These are phyloP conservation scores for Plectosphaerella cucumerina DNA, from an alignment of 2,329 filamentous ascomycete genomes.

Conservation along the genomic window DNA sequence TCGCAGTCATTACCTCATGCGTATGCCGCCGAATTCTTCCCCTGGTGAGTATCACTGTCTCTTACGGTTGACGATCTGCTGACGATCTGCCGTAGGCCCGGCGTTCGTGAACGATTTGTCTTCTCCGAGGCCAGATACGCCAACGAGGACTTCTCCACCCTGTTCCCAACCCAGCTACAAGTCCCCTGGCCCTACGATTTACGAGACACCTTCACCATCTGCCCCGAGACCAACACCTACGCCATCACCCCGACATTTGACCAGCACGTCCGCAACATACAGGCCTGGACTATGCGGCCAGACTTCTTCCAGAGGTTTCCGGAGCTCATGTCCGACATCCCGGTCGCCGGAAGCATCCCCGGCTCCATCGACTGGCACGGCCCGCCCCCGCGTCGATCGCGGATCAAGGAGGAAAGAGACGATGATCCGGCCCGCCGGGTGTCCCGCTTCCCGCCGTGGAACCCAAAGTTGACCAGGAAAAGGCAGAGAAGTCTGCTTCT, in stretches of 20 bases:
- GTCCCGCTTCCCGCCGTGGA: too few species aligned
- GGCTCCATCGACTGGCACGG: not conserved
- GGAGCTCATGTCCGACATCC: constrained; percentile 24
- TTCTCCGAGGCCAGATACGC: constrained; percentile 24
- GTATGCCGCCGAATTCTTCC: constrained; percentile 24
- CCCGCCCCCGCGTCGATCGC: too few species aligned
- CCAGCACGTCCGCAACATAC: constrained; percentile 16
- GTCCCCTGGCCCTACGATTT: constrained; percentile 18
- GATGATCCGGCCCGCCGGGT: too few species aligned
- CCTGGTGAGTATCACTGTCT: constrained; percentile 16
- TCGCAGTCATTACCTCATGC: constrained; percentile 22
- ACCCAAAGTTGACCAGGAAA: too few species aligned
- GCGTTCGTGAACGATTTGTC: constrained; percentile 21
- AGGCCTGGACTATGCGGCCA: constrained; percentile 20
- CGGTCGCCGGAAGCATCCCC: constrained; percentile 3
- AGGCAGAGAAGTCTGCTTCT: too few species aligned
- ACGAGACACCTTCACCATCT: constrained; percentile 18
- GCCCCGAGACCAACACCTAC: constrained; percentile 15
- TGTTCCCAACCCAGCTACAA: constrained; percentile 15
- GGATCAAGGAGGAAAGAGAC: too few species aligned
- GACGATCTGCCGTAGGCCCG: constrained; percentile 16
- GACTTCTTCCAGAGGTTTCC: constrained; percentile 23
- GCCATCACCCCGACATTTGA: constrained; percentile 16
- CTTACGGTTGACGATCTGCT: not conserved
- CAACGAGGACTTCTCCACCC: constrained; percentile 21